Base-by-base conservation (phyloP, 306 rosid species). In the Calophaca sinica region DNA sequence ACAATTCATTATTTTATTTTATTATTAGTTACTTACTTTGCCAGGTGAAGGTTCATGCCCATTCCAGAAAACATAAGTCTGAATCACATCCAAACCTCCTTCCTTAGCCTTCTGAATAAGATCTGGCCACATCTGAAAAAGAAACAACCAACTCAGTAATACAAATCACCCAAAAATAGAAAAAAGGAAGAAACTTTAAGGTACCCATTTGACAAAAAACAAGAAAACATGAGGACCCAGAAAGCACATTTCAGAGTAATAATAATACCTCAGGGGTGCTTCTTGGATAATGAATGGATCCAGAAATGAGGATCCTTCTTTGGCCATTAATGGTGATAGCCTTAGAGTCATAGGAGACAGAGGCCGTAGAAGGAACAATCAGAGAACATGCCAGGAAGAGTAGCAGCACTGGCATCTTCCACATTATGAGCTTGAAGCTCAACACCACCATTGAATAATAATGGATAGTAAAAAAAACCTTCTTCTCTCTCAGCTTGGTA, bases 1-100 rank as follows among this genome's bases (percentile, higher is more conserved):
- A 74, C 29, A 69, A 62, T 12, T 11, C 55, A 62, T 58, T 78
- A 20, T 20, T 20, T 33, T 33, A 68, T 10, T 67, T 57, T 39
- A 63, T 41, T 2, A 63, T 63, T 8, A 52, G 20, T 48, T 55
- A 78, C 70, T 84, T 88, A 94, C 99, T 64, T 87, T 78, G 41
- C 91, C 99, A 52, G 89, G 99, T 51, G 87, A 82, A 85, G 99
- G 99, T 41, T 96, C 99, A 75, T 96, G 99, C 49, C 99, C 99
- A 92, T 96, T 96, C 99, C 99, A 96, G 83, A 96, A 96, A 45
- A 96, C 99, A 54, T 96, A 96, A 61, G 99, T 96, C 86, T 96
- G 96, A 81, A 96, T 85, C 81, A 90, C 99, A 90, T 92, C 99
- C 78, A 96, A 80, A 6, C 99, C 98, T 78, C 99, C 99, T 8